Base-by-base conservation (phyloP, 1,284 basidiomycete species). In the Cryptococcus neoformans region DNA sequence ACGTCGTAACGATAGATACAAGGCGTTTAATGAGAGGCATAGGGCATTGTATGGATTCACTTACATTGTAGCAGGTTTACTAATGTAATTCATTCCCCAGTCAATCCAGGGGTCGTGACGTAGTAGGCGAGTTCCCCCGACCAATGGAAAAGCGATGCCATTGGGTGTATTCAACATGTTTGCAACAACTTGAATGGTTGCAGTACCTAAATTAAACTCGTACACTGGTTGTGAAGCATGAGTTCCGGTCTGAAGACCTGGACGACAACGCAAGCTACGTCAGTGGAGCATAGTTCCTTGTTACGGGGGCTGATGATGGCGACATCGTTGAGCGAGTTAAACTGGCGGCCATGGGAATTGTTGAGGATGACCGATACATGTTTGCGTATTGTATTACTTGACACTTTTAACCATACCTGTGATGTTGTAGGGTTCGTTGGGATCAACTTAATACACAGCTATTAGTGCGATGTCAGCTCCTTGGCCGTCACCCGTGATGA, bases 281-380 rank as follows among this genome's bases (percentile, higher is more conserved):
- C 11, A 34, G 47, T 44, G 39, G 44, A 36, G n/a, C 21, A n/a
- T 12, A 38, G 44, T 37, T 21, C 28, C 48, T 47, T 28, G 40
- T 44, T 53, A 6, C 59, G 64, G 1, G 85, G 85, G 56, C 88
- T 85, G 3, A 4, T 85, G 3, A 4, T 78, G 66, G 86, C 87
- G 53, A 86, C 78, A 68, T 91, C 89, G 71, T 90, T 89, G 47
- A 89, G 75, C 2, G 87, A 87, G 74, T 88, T 89, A 77, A 90
- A 91, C 63, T 88, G 86, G 4, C 86, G 80, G 2, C 88, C 88
- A 64, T 82, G 85, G 65, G 80, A 85, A 73, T 86, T 88, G 76
- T 88, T 83, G 55, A 87, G 69, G n/a, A 87, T n/a, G 28, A 66
- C 42, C 84, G 80, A 9, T 49, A 16, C 6, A 9, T 9, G 34